A percentile compares a stretch with the other conserved stretches of the same genome.
Conservation (phyloP, 176 grass and related monocot genomes). For the Triticum aestivum region DNA sequence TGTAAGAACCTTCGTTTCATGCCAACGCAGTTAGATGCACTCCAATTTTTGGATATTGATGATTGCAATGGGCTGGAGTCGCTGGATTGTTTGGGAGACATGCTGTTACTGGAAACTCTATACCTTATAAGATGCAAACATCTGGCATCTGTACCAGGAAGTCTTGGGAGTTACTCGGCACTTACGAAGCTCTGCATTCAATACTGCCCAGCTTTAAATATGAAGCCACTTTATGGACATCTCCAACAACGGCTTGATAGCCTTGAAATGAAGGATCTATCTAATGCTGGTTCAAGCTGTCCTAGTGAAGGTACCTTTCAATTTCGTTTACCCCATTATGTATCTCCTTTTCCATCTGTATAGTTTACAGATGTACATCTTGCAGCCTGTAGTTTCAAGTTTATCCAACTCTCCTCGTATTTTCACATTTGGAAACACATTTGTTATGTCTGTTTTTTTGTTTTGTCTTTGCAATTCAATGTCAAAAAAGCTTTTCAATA, state of each 20-base stretch:
- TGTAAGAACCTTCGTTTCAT: background rate
- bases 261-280: background rate
- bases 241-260: background rate
- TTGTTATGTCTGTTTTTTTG: background rate
- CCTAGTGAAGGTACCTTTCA: background rate
- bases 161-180: background rate
- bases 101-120: background rate
- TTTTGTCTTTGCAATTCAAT: background rate
- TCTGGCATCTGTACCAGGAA: background rate
- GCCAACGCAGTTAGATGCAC: background rate
- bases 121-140: too few relatives aligned
- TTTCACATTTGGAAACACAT: background rate
- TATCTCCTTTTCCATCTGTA: too few relatives aligned
- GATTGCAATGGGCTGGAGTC: background rate
- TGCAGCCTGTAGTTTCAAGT: background rate
- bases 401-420: background rate
- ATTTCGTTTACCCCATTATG: background rate
- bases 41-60: fast-evolving
- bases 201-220: constrained; percentile 7
- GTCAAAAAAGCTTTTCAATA: background rate
- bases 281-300: background rate
- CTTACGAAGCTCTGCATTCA: fast-evolving
- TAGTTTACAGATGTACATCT: too few relatives aligned
- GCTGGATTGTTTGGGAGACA: background rate
- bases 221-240: constrained; percentile 1